phyloP scores from a whole-genome alignment of 2,329 filamentous ascomycete genomes.

The Chaetomium olivaceum region DNA sequence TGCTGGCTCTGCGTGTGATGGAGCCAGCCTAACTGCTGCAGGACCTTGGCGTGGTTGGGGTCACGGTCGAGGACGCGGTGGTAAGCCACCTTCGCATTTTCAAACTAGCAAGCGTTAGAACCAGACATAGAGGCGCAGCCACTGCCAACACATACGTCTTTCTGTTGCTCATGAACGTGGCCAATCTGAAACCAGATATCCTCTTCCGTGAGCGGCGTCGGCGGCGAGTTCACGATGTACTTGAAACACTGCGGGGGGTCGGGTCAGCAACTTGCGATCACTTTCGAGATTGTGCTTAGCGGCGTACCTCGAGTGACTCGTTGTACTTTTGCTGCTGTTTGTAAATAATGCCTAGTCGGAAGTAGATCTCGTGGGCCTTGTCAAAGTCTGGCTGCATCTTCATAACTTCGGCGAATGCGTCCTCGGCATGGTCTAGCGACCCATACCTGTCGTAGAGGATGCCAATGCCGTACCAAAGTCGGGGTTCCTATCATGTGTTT shows the following conservation, averaged over 20 bases:
- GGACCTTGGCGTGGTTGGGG: constrained; percentile 93
- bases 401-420: constrained; percentile 98
- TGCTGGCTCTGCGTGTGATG: constrained; percentile 94
- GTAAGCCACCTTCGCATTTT: constrained; percentile 89
- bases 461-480: constrained; percentile 98
- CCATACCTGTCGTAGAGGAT: constrained; percentile 97
- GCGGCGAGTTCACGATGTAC: constrained; percentile 92
- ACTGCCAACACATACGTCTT: constrained; percentile 70
- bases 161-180: constrained; percentile 97
- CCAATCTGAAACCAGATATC: constrained; percentile 99
- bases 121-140: not conserved
- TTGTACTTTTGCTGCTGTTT: constrained; percentile 95
- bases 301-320: constrained; percentile 82
- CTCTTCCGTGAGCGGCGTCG: constrained; percentile 88
- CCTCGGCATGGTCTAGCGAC: constrained; percentile 93
- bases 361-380: constrained; percentile 99
- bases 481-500: constrained; percentile 68
- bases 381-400: constrained; percentile 97
- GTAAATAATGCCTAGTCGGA: constrained; percentile 98
- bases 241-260: constrained; percentile 77
- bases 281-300: not conserved
- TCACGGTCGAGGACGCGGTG: constrained; percentile 90
- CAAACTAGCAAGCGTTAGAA: constrained; percentile 63
- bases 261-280: constrained; percentile 30
- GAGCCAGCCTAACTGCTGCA: constrained; percentile 96